Percentiles rank a stretch among this genome's conserved stretches.
Conservation (phyloP, 2,329 filamentous ascomycete species). For the Aspergillus sp. region DNA sequence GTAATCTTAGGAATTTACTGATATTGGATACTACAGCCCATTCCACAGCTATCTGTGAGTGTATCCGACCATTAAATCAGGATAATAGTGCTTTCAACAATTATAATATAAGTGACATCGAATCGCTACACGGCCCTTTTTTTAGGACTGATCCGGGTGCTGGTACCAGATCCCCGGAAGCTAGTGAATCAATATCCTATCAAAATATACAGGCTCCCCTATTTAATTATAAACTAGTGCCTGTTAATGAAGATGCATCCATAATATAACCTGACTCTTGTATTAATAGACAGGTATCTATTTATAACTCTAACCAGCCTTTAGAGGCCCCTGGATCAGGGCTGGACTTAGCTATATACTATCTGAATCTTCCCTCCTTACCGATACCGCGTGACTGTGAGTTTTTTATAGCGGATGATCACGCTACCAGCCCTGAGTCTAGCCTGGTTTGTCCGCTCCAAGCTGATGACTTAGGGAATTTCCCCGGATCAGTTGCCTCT, state of each 20-base stretch:
- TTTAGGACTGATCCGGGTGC: not conserved
- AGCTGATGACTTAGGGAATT: not conserved
- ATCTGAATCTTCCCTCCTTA: not conserved
- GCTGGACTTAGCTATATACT: not conserved
- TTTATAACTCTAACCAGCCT: not conserved
- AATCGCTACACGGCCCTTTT: not conserved
- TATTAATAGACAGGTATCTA: not conserved
- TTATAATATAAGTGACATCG: not conserved
- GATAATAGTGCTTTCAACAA: not conserved
- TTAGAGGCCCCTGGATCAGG: not conserved
- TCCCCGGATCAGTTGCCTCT: not conserved
- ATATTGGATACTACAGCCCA: not conserved
- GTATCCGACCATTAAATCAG: not conserved
- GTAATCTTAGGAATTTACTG: not conserved
- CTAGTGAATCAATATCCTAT: not conserved
- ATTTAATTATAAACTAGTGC: not conserved
- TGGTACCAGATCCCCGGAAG: not conserved
- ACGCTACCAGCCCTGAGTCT: not conserved
- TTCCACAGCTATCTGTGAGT: not conserved
- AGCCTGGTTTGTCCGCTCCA: not conserved
- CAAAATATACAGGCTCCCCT: not conserved
- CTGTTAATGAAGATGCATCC: not conserved
- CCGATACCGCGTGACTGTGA: not conserved
- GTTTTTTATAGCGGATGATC: not conserved
- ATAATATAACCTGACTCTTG: not conserved